A percentile compares a stretch with the other conserved stretches of the same genome.
Conservation (phyloP, 805 yeast genomes). For the Candida ovalis region DNA sequence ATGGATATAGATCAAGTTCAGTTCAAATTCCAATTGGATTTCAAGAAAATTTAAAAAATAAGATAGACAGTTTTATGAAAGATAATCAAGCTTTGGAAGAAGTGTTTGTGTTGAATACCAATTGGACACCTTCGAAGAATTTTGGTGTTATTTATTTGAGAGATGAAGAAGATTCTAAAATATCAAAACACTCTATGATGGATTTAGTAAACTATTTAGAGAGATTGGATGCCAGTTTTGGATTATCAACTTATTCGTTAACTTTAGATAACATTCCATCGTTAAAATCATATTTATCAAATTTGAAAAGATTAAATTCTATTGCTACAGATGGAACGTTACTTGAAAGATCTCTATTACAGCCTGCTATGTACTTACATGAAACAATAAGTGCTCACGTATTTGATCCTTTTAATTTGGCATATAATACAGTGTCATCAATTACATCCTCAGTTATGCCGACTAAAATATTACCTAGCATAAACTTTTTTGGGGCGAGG, state of each 20-base stretch:
- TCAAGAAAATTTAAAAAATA: slow-evolving; percentile 23
- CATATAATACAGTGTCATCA: slow-evolving; percentile 23
- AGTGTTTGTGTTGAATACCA: slow-evolving; percentile 25
- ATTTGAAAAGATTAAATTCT: slow-evolving; percentile 17
- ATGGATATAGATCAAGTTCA: slow-evolving; percentile 29
- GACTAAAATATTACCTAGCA: slow-evolving; percentile 4
- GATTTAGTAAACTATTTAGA: slow-evolving; percentile 24
- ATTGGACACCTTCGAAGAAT: slow-evolving; percentile 29
- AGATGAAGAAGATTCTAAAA: slow-evolving; percentile 13
- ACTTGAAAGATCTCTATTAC: slow-evolving; percentile 27
- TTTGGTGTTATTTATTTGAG: slow-evolving; percentile 29
- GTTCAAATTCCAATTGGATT: slow-evolving; percentile 29
- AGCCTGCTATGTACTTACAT: slow-evolving; percentile 28
- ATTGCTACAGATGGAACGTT: slow-evolving; percentile 20
- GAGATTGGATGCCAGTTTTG: slow-evolving; percentile 21
- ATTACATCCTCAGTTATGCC: slow-evolving; percentile 20
- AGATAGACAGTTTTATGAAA: slow-evolving; percentile 11
- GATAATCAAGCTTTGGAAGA: slow-evolving; percentile 17
- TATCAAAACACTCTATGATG: slow-evolving; percentile 17
- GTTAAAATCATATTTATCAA: slow-evolving; percentile 15
- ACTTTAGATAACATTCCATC: slow-evolving; percentile 26
- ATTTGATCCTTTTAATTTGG: slow-evolving; percentile 27
- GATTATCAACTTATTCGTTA: slow-evolving; percentile 25
- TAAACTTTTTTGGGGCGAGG: slow-evolving; percentile 13
- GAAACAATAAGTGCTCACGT: slow-evolving; percentile 25